Conservation (phyloP, 1,284 basidiomycete species). For the Crocinoboletus sp. region DNA sequence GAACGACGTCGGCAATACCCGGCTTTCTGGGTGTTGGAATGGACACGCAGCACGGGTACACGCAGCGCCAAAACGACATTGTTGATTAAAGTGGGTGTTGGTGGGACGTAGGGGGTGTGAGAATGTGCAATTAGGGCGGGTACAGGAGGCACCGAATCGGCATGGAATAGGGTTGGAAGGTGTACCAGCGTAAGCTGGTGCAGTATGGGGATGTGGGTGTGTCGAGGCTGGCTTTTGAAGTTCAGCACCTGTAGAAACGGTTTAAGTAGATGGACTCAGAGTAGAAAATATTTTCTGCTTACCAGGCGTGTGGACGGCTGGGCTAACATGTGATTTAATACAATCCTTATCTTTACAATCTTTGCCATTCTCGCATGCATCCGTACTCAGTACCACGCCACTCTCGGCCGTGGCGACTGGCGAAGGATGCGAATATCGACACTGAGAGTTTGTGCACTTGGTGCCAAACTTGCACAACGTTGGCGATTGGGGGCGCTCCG, state of each 20-base stretch:
- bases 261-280: constrained; percentile 4
- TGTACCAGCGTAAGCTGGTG: constrained; percentile 28
- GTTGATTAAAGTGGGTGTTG: constrained; percentile 39
- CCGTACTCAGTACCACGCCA: constrained; percentile 90
- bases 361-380: constrained; percentile 81
- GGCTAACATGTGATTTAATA: constrained; percentile 83
- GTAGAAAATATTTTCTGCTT: constrained; percentile 20
- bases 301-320: constrained; percentile 68
- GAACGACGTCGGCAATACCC: constrained; percentile 70
- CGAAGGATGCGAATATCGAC: constrained; percentile 87
- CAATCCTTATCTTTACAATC: constrained; percentile 90
- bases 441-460: constrained; percentile 85
- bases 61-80: constrained; percentile 71
- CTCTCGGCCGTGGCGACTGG: constrained; percentile 89
- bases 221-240: constrained; percentile 38
- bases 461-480: constrained; percentile 87
- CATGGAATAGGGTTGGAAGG: constrained; percentile 47
- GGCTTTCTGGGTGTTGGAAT: constrained; percentile 77
- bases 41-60: constrained; percentile 74
- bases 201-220: constrained; percentile 17
- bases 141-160: constrained; percentile 72
- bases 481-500: constrained; percentile 77
- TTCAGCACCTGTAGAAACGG: constrained; percentile 34
- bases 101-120: constrained; percentile 54
- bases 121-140: constrained; percentile 68